A percentile compares a stretch with the other conserved stretches of the same genome.
These are phyloP conservation scores for Kodamaea ohmeri DNA, from an alignment of 1,139 yeast genomes.

Conservation along the genomic window DNA sequence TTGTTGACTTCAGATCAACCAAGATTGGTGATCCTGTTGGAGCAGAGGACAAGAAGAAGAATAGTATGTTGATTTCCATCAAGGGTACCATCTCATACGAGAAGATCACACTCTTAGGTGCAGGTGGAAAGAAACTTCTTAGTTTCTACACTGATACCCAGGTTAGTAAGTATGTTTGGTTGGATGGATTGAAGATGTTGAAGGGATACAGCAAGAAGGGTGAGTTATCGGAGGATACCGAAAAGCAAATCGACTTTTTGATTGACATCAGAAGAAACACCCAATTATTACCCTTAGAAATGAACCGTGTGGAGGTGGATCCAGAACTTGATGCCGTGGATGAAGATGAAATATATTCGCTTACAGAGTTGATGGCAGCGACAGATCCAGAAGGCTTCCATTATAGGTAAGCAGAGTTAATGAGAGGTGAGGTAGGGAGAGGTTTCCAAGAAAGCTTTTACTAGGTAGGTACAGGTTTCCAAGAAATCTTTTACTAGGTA, in stretches of 20 bases:
- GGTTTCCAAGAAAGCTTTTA: too few relatives aligned
- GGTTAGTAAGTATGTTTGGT: conserved; percentile 71
- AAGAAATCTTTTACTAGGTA: too few relatives aligned
- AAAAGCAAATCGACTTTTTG: conserved; percentile 54
- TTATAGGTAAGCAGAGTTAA: conserved; percentile 34
- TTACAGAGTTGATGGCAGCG: conserved; percentile 40
- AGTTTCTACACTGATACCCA: conserved; percentile 69
- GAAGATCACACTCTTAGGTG: conserved; percentile 49
- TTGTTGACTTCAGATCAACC: conserved; percentile 42
- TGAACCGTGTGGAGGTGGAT: conserved; percentile 21
- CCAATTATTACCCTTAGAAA: conserved; percentile 59
- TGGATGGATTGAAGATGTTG: conserved; percentile 74
- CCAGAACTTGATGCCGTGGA: conserved; percentile 29
- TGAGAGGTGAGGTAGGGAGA: neutral
- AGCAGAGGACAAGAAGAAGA: conserved; percentile 36
- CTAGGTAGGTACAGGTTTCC: too few relatives aligned
- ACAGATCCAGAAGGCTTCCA: conserved; percentile 36
- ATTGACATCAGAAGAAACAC: conserved; percentile 61
- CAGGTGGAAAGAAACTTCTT: conserved; percentile 41
- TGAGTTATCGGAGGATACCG: conserved; percentile 56
- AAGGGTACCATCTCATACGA: conserved; percentile 55
- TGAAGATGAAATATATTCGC: conserved; percentile 41
- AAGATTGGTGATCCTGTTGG: conserved; percentile 44
- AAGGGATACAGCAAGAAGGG: conserved; percentile 33
- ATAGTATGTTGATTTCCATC: conserved; percentile 46